Base-by-base conservation (phyloP, 2,329 filamentous ascomycete genomes). In the Verticillium dahliae region DNA sequence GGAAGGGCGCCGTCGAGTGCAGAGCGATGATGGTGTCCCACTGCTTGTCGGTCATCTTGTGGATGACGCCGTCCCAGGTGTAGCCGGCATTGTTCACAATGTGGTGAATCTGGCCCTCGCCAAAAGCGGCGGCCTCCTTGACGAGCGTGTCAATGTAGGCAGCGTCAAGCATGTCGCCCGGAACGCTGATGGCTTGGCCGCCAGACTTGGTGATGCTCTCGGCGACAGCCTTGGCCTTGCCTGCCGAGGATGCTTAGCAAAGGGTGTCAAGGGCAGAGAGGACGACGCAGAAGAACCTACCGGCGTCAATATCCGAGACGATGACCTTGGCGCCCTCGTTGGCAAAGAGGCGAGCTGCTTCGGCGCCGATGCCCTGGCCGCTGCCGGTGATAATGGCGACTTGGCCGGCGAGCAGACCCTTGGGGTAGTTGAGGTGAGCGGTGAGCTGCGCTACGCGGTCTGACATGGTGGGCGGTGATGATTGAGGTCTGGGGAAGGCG, bases 1-100 rank as follows among this genome's bases (percentile, higher is more conserved):
- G 89, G 81, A 97, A 96, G 11, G 92, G 92, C 2, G 90, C 91
- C 13, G 91, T 95, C 72, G 85, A 88, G 81, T 96, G 92, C 57
- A 96, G 81, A 27, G 88, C 86, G 35, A 96, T 78, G 73, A 97
- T 96, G 58, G 89, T 92, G 65, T 95, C 89, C 91, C 91, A 96
- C 81, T 96, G 91, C 78, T 91, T 91, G 80, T 96, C 91, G 15
- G 88, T 90, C 81, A 92, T 94, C 82, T 95, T 96, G 81, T 96
- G 91, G 67, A 96, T 92, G 45, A 96, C 91, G 6, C 89, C 92
- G 74, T 97, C 92, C 91, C 92, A 96, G 1, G 92, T 96, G 76
- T 91, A 96, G 52, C 91, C 92, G 0, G 92, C 92, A 73, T 96
- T 96, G 76, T 96, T 96, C 63, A 96, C 90, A 61, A 96, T 89